A percentile compares a stretch with the other conserved stretches of the same genome.
Evolutionary conservation across 2,329 filamentous ascomycete genomes (phyloP).

Genomic region (Colletotrichum costaricense): DNA sequence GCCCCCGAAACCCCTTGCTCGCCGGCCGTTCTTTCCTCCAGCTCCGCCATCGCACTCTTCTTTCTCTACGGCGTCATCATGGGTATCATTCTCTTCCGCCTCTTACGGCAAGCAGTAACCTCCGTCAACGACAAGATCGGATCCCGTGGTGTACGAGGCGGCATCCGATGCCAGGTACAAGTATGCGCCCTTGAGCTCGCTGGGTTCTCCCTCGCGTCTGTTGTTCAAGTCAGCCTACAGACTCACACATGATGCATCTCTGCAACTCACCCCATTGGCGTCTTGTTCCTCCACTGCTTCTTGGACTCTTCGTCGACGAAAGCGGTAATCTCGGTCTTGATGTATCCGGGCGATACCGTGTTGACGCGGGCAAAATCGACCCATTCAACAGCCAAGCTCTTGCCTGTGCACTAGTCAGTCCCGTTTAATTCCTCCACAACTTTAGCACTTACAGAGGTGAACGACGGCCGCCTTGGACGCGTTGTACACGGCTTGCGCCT

Average conservation of each 20-base stretch:
- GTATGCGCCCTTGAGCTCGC: constrained; percentile 86
- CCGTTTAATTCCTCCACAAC: too few relatives aligned
- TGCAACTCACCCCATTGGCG: constrained; percentile 74
- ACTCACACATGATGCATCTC: neutral
- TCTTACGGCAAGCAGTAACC: constrained; percentile 70
- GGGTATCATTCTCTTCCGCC: neutral
- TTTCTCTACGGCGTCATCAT: neutral
- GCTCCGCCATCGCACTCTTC: neutral
- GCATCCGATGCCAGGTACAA: constrained; percentile 86
- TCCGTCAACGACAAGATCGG: constrained; percentile 80
- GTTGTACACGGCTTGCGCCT: constrained; percentile 80
- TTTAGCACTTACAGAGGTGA: constrained; percentile 60
- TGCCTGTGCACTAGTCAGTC: constrained; percentile 57
- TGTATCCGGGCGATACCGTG: constrained; percentile 80
- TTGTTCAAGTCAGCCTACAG: constrained; percentile 28
- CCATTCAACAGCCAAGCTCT: constrained; percentile 81
- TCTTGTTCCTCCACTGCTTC: constrained; percentile 81
- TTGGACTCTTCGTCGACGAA: constrained; percentile 76
- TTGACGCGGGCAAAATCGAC: constrained; percentile 79
- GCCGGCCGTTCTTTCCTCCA: neutral
- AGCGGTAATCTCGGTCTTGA: constrained; percentile 77
- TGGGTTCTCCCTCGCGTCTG: constrained; percentile 75
- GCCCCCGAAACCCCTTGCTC: neutral
- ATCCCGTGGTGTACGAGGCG: constrained; percentile 82
- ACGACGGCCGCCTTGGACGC: constrained; percentile 75